Percentiles rank a stretch among this genome's conserved stretches.
phyloP scores from a whole-genome alignment of 768 basidiomycete genomes.

The Phallus indusiatus region DNA sequence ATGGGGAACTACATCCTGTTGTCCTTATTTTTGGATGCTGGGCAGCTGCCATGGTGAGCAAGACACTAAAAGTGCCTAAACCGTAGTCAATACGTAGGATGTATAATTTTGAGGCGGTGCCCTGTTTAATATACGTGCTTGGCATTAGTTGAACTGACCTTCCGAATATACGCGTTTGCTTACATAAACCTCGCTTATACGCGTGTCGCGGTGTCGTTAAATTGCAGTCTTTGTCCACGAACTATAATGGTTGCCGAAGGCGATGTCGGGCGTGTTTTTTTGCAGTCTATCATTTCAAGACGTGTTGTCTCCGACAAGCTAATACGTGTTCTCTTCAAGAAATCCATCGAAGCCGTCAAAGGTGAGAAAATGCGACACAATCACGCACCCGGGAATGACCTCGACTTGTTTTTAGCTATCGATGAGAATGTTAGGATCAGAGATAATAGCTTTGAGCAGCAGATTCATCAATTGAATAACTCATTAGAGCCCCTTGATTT shows the following conservation, averaged over 20 bases:
- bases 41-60: slow-evolving; percentile 98
- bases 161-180: background rate
- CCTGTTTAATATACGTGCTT: background rate
- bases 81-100: slow-evolving; percentile 23
- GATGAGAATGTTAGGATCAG: slow-evolving; percentile 41
- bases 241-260: slow-evolving; percentile 34
- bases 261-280: slow-evolving; percentile 68
- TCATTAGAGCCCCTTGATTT: slow-evolving; percentile 63
- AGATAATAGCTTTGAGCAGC: slow-evolving; percentile 46
- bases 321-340: slow-evolving; percentile 56
- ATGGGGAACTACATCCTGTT: slow-evolving; percentile 78
- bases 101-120: no score
- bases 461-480: slow-evolving; percentile 50
- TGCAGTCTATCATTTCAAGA: slow-evolving; percentile 70
- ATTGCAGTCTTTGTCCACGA: background rate
- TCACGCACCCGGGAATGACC: background rate
- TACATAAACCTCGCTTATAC: background rate
- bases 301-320: slow-evolving; percentile 55
- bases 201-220: background rate
- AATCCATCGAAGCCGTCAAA: slow-evolving; percentile 58
- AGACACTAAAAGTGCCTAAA: slow-evolving; percentile 86
- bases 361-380: slow-evolving; percentile 29
- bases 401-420: slow-evolving; percentile 31
- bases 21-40: slow-evolving; percentile 72
- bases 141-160: no score